Conservation (phyloP, 1,284 basidiomycete species). For the Cryptococcus sp. region DNA sequence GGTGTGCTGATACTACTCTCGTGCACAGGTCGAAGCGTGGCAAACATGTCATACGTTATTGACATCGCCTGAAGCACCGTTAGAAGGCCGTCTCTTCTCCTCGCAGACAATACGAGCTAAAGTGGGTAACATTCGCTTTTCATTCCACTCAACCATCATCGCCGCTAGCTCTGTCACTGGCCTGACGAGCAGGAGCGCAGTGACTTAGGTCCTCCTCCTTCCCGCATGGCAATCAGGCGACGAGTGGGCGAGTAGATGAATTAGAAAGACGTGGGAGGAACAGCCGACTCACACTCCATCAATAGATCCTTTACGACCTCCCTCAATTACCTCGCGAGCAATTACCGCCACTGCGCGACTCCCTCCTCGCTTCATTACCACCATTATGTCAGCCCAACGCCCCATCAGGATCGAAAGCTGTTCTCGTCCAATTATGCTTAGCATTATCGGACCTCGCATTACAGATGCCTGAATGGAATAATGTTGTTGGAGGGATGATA, state of each 20-base stretch:
- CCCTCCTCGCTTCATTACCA: constrained; percentile 75
- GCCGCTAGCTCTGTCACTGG: neutral
- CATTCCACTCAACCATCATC: constrained; percentile 1
- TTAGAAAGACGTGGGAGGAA: too few relatives aligned
- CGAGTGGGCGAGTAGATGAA: too few relatives aligned
- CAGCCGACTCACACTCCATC: constrained; percentile 1
- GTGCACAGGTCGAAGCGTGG: constrained; percentile 86
- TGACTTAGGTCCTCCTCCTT: too few relatives aligned
- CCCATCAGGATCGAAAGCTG: constrained; percentile 73
- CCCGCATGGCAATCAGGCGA: too few relatives aligned
- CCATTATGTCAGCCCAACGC: constrained; percentile 57
- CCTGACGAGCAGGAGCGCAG: neutral
- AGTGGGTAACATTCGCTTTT: constrained; percentile 57
- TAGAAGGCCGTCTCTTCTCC: constrained; percentile 86
- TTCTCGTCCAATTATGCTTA: constrained; percentile 86
- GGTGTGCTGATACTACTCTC: neutral
- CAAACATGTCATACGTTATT: constrained; percentile 88
- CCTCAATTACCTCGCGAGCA: constrained; percentile 76
- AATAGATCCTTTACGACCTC: constrained; percentile 92
- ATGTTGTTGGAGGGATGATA: constrained; percentile 79
- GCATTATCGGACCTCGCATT: constrained; percentile 88
- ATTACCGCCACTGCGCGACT: constrained; percentile 79
- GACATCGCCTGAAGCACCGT: constrained; percentile 72
- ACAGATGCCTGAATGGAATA: constrained; percentile 84
- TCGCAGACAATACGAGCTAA: constrained; percentile 96